Conservation (phyloP, 805 yeast species). For the Candida vaughaniae region DNA sequence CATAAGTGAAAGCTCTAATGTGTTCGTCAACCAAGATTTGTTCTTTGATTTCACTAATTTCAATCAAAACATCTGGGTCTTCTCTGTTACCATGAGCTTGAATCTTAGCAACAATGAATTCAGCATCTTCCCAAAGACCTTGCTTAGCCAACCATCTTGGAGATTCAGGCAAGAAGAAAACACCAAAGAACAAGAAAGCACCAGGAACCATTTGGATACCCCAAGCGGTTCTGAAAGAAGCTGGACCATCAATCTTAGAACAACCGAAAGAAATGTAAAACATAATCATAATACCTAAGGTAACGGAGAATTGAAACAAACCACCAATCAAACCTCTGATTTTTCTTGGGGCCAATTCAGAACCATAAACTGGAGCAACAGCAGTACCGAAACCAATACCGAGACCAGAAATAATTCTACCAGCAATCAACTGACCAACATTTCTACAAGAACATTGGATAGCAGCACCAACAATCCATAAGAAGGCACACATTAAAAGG, state of each 20-base stretch:
- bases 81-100: conserved; percentile 26
- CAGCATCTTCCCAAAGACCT: conserved; percentile 30
- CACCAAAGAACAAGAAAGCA: conserved; percentile 20
- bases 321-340: conserved; percentile 59
- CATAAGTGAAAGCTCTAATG: conserved; percentile 41
- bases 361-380: conserved; percentile 60
- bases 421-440: conserved; percentile 41
- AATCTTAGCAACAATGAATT: conserved; percentile 25
- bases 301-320: conserved; percentile 56
- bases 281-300: conserved; percentile 58
- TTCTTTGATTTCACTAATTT: conserved; percentile 29
- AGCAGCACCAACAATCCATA: conserved; percentile 32
- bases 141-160: conserved; percentile 35
- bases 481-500: conserved; percentile 34
- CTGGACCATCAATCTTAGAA: conserved; percentile 37
- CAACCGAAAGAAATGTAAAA: conserved; percentile 52
- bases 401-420: conserved; percentile 56
- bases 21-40: conserved; percentile 52
- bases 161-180: conserved; percentile 30
- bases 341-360: conserved; percentile 59
- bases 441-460: conserved; percentile 34
- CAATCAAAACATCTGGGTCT: conserved; percentile 28
- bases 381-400: conserved; percentile 64
- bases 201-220: conserved; percentile 31
- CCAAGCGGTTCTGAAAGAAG: conserved; percentile 36